Base-by-base conservation (phyloP, 345 rosid genomes). In the Aegle marmelos region DNA sequence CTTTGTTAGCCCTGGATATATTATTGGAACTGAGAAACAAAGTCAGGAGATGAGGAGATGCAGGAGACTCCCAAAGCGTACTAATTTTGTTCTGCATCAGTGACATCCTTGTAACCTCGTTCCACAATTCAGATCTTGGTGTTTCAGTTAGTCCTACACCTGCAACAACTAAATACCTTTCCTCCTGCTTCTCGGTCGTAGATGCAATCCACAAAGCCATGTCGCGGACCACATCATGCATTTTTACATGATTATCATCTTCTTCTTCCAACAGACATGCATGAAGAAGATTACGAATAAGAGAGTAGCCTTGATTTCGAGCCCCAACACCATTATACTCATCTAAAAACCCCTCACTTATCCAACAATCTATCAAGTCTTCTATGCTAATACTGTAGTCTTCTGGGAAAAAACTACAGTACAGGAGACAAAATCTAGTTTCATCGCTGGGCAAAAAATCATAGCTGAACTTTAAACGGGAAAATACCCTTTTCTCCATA, bases 211-310 rank as follows among this genome's bases (percentile, higher is more conserved):
- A 87, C 22, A 89, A 59, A 9, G 82, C 82, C 84, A 84, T 76
- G 33, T 87, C 90, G 0, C 85, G 85, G 5, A 89, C 59, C 63
- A 89, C 66, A 41, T 82, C 87, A 70, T 83, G 91, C 90, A 88
- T 85, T 61, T 80, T 82, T 3, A 86, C 79, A 50, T 6, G 4
- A 11, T 9, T 33, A 14, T 76, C 76, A 5, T 67, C 31, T 21
- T 11, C 56, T 28, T 36, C 66, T 36, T 85, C 79, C 76, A 89
- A 57, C 9, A 85, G 72, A 72, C 82, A 75, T 0, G 79, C 80
- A 33, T 11, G 17, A 36, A 68, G 7, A 4, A 88, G 87, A 57
- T 19, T 73, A 28, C 81, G 78, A n/a, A 84, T 61, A 16, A 90
- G 77, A 7, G 4, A 9, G 85, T 82, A 7, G 72, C 50, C 50